phyloP scores from a whole-genome alignment of 495 filamentous ascomycete genomes.

The Amorphotheca resinae region DNA sequence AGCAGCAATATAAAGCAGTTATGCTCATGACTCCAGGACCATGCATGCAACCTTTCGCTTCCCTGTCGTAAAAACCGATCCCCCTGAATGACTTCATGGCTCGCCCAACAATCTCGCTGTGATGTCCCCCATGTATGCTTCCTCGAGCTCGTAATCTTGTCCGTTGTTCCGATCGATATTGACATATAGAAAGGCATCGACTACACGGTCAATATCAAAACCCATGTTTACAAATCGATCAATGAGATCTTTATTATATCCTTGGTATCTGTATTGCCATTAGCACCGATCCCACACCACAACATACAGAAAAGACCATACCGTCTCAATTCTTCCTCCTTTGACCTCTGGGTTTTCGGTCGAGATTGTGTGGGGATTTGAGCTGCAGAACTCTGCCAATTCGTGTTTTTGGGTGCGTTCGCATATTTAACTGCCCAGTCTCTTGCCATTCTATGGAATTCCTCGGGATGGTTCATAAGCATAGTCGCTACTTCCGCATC shows the following conservation, averaged over 20 bases:
- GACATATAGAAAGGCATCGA: conserved; percentile 69
- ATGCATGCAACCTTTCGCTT: background rate
- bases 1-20: no score
- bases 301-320: conserved; percentile 5
- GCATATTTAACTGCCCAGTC: conserved; percentile 86
- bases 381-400: conserved; percentile 6
- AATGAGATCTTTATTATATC: conserved; percentile 77
- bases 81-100: conserved; percentile 25
- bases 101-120: conserved; percentile 77
- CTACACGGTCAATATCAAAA: conserved; percentile 80
- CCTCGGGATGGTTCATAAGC: conserved; percentile 65
- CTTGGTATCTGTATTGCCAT: conserved; percentile 53
- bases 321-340: conserved; percentile 24
- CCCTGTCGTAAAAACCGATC: background rate
- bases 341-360: conserved; percentile 11
- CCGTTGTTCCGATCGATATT: conserved; percentile 68
- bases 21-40: background rate
- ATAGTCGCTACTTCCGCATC: conserved; percentile 92
- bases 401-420: conserved; percentile 50
- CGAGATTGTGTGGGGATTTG: background rate
- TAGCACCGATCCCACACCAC: background rate
- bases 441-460: conserved; percentile 71
- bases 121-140: conserved; percentile 80
- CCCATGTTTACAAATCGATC: conserved; percentile 91
- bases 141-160: conserved; percentile 71